Evolutionary conservation across 2,329 filamentous ascomycete genomes (phyloP).

Genomic region (Pyricularia grisea): DNA sequence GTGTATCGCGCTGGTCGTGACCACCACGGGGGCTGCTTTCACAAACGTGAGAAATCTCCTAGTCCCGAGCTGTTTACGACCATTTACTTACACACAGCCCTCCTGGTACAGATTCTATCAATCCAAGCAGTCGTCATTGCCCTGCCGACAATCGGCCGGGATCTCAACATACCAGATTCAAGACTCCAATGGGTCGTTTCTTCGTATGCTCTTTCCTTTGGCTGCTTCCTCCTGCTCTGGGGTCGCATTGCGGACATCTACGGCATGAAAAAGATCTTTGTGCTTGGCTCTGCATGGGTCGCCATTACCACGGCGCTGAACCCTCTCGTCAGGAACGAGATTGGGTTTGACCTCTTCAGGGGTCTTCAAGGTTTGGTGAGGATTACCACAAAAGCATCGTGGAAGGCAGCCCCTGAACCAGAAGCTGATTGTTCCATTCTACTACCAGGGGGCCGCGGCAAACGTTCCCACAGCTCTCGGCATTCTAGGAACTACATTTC

Average conservation of each 20-base stretch:
- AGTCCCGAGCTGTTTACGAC: too few relatives aligned
- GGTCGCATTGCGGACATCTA: slow-evolving; percentile 59
- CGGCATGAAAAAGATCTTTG: slow-evolving; percentile 56
- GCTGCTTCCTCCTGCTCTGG: slow-evolving; percentile 59
- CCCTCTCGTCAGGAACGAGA: slow-evolving; percentile 57
- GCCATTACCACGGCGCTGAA: slow-evolving; percentile 47
- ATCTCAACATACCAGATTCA: slow-evolving; percentile 45
- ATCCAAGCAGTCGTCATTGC: slow-evolving; percentile 53
- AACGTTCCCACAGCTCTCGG: slow-evolving; percentile 65
- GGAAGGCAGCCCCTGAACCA: not conserved
- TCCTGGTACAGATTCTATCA: slow-evolving; percentile 26
- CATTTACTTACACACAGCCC: not conserved
- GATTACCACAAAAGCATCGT: not conserved
- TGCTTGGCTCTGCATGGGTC: slow-evolving; percentile 55
- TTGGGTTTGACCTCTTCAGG: slow-evolving; percentile 57
- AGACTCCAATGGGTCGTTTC: slow-evolving; percentile 59
- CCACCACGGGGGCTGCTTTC: slow-evolving; percentile 45
- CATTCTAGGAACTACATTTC: slow-evolving; percentile 58
- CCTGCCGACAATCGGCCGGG: slow-evolving; percentile 49
- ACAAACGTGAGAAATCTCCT: slow-evolving; percentile 31
- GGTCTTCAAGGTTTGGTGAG: slow-evolving; percentile 53
- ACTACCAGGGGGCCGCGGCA: slow-evolving; percentile 48
- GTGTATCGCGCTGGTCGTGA: slow-evolving; percentile 44
- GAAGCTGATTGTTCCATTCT: not conserved
- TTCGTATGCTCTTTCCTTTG: slow-evolving; percentile 55